These are phyloP conservation scores for Ceratorhiza oryzae-sativae DNA, from an alignment of 1,284 basidiomycete species.

Conservation along the genomic window DNA sequence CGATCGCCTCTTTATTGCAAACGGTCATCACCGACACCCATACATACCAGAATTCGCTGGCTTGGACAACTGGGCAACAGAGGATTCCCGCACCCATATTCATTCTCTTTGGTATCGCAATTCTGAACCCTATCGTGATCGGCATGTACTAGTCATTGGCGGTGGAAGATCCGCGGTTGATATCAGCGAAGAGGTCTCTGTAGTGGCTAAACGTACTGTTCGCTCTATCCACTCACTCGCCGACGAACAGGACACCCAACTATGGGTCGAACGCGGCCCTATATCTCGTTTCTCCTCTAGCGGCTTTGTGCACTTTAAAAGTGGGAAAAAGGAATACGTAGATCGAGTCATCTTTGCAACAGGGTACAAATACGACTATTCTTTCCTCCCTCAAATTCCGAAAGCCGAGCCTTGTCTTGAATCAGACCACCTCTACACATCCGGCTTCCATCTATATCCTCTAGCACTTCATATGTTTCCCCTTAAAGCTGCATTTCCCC, in stretches of 20 bases:
- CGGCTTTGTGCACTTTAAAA: slow-evolving; percentile 21
- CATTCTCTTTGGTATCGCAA: slow-evolving; percentile 74
- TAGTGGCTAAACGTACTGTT: slow-evolving; percentile 57
- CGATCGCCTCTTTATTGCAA: slow-evolving; percentile 71
- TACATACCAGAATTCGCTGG: slow-evolving; percentile 67
- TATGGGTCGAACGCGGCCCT: neutral
- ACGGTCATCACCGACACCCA: slow-evolving; percentile 73
- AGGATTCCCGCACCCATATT: slow-evolving; percentile 53
- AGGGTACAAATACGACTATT: slow-evolving; percentile 67
- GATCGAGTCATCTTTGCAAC: slow-evolving; percentile 74
- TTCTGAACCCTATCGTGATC: slow-evolving; percentile 54
- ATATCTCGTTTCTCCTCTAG: slow-evolving; percentile 26
- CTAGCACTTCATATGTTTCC: slow-evolving; percentile 64
- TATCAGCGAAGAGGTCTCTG: slow-evolving; percentile 59
- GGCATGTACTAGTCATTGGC: slow-evolving; percentile 70
- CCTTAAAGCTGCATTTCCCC: slow-evolving; percentile 57
- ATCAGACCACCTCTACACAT: slow-evolving; percentile 62
- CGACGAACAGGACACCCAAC: slow-evolving; percentile 7
- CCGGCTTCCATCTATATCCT: slow-evolving; percentile 69
- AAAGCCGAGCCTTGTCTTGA: slow-evolving; percentile 51
- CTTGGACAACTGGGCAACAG: slow-evolving; percentile 59
- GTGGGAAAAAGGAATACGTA: slow-evolving; percentile 48
- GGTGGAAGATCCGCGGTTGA: slow-evolving; percentile 73
- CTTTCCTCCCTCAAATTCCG: slow-evolving; percentile 16
- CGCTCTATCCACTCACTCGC: slow-evolving; percentile 57